Evolutionary conservation across 1,139 yeast genomes (phyloP).

Genomic region (Candida gigantensis): DNA sequence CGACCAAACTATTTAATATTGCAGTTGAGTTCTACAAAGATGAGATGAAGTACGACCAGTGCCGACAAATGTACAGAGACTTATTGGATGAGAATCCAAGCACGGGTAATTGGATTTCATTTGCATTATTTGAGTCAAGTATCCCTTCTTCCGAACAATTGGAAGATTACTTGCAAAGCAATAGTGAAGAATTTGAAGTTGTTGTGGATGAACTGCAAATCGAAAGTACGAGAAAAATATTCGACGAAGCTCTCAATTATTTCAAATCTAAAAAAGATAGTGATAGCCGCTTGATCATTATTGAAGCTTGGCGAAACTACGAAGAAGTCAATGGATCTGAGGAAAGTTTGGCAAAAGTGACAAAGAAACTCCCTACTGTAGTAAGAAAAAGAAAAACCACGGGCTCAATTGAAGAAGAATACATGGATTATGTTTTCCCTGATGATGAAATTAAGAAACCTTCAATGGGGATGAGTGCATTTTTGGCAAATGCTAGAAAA

Average conservation of each 20-base stretch:
- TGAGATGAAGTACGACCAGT: slow-evolving; percentile 54
- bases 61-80: slow-evolving; percentile 53
- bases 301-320: slow-evolving; percentile 67
- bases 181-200: slow-evolving; percentile 51
- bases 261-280: slow-evolving; percentile 39
- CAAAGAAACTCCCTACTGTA: slow-evolving; percentile 56
- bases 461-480: slow-evolving; percentile 40
- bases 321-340: slow-evolving; percentile 64
- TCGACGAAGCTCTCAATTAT: slow-evolving; percentile 52
- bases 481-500: slow-evolving; percentile 63
- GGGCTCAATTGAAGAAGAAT: slow-evolving; percentile 55
- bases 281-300: slow-evolving; percentile 52
- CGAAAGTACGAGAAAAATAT: slow-evolving; percentile 53
- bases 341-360: slow-evolving; percentile 35
- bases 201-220: slow-evolving; percentile 55
- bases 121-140: slow-evolving; percentile 71
- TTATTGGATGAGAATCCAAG: slow-evolving; percentile 34
- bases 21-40: slow-evolving; percentile 65
- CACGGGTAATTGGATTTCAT: slow-evolving; percentile 61
- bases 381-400: slow-evolving; percentile 48
- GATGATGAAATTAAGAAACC: slow-evolving; percentile 45
- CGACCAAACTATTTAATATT: slow-evolving; percentile 40
- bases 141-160: slow-evolving; percentile 61
- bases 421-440: slow-evolving; percentile 68
- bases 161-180: slow-evolving; percentile 36